Conservation (phyloP, 1,284 basidiomycete genomes). For the Porodaedalea pini region DNA sequence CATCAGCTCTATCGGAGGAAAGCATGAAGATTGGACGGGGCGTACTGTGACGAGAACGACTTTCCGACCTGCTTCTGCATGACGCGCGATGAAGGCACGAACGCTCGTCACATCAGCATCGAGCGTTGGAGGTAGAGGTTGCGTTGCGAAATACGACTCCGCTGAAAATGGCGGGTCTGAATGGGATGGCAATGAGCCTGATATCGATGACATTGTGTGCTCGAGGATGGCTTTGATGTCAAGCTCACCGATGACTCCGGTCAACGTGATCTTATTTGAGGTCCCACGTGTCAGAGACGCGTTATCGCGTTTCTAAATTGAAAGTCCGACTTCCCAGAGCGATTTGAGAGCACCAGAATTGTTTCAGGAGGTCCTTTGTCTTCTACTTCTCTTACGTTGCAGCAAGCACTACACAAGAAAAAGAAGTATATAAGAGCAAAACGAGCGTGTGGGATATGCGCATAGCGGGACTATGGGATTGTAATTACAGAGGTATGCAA, state of each 20-base stretch:
- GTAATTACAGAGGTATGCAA: too few relatives aligned
- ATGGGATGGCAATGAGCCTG: background rate
- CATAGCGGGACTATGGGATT: too few relatives aligned
- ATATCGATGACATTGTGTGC: conserved; percentile 1
- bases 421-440: too few relatives aligned
- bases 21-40: conserved; percentile 14
- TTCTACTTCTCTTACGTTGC: too few relatives aligned
- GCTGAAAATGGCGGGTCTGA: conserved; percentile 52
- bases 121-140: conserved; percentile 68
- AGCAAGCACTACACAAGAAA: too few relatives aligned
- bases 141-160: conserved; percentile 83
- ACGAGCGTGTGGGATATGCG: too few relatives aligned
- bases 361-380: too few relatives aligned
- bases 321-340: background rate
- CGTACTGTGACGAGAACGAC: conserved; percentile 93
- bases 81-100: conserved; percentile 68
- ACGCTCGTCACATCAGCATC: conserved; percentile 63
- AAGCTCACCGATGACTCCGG: background rate
- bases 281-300: too few relatives aligned
- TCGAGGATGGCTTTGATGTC: too few relatives aligned
- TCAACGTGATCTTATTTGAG: too few relatives aligned
- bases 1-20: background rate
- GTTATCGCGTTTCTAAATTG: background rate
- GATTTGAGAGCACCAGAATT: too few relatives aligned
- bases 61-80: conserved; percentile 59